Evolutionary conservation across 31 red algal genomes (phyloP).

Genomic region (Porphyra umbilicalis): DNA sequence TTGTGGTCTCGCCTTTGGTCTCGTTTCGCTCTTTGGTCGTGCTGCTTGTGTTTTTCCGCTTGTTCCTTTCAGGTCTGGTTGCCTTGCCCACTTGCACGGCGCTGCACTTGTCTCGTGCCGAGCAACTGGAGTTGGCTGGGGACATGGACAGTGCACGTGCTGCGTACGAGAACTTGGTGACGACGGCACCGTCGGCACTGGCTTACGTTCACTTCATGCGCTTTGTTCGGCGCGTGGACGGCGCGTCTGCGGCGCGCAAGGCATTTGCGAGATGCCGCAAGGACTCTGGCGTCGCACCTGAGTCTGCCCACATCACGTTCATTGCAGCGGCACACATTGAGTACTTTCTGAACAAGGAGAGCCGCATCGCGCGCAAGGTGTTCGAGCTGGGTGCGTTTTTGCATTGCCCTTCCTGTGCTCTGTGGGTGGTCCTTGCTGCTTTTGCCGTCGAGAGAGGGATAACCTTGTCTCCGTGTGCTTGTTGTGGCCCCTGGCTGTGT

Average conservation of each 20-base stretch:
- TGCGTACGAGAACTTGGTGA: slow-evolving; percentile 48
- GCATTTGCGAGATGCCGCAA: slow-evolving; percentile 66
- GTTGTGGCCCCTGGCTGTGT: neutral
- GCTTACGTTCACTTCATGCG: slow-evolving; percentile 75
- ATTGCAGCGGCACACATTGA: slow-evolving; percentile 79
- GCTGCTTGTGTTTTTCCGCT: too few relatives aligned
- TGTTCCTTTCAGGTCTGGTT: neutral
- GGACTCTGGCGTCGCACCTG: slow-evolving; percentile 37
- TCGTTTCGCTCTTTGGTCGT: too few relatives aligned
- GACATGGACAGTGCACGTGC: slow-evolving; percentile 24
- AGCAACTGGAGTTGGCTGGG: slow-evolving; percentile 30
- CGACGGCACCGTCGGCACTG: slow-evolving; percentile 48
- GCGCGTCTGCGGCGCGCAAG: slow-evolving; percentile 61
- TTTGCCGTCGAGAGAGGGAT: neutral
- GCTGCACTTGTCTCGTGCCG: slow-evolving; percentile 27
- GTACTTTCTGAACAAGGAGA: slow-evolving; percentile 74
- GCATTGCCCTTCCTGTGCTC: neutral
- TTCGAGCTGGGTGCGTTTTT: slow-evolving; percentile 54
- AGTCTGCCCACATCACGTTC: slow-evolving; percentile 53
- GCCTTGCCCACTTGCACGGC: slow-evolving; percentile 52
- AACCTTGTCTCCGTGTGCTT: neutral
- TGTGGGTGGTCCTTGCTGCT: neutral
- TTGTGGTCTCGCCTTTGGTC: too few relatives aligned
- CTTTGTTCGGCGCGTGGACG: slow-evolving; percentile 40
- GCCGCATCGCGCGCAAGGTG: slow-evolving; percentile 70